Percentiles rank a stretch among this genome's conserved stretches.
Conservation (phyloP, 106 monocot genomes). For the Narthecium ossifragum region DNA sequence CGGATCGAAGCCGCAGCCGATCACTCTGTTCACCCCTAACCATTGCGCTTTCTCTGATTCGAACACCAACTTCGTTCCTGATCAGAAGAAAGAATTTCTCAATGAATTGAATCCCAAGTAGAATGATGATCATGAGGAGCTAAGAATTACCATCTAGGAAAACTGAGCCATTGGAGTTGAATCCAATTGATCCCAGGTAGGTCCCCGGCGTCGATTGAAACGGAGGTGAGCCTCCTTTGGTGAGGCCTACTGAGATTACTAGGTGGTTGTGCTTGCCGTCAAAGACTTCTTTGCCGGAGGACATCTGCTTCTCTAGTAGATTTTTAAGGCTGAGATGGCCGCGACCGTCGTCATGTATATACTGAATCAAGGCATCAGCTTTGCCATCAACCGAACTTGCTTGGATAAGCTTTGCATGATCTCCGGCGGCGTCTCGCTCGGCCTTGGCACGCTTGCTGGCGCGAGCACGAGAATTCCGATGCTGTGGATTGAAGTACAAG, state of each 20-base stretch:
- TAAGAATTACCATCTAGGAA: slow-evolving; percentile 65
- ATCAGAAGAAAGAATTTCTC: neutral
- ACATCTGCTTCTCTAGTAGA: too few species aligned
- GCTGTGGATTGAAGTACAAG: slow-evolving; percentile 31
- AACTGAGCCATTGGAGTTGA: slow-evolving; percentile 66
- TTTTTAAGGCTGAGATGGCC: too few species aligned
- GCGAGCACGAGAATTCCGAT: neutral
- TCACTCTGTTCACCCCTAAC: slow-evolving; percentile 42
- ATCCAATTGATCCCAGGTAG: slow-evolving; percentile 67
- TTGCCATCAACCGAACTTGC: slow-evolving; percentile 1
- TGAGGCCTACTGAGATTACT: slow-evolving; percentile 49
- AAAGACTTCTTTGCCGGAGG: neutral
- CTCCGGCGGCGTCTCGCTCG: neutral
- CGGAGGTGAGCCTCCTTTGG: slow-evolving; percentile 3
- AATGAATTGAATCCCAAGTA: too few species aligned
- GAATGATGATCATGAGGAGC: too few species aligned
- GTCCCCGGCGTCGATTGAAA: slow-evolving; percentile 30
- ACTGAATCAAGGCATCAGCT: neutral
- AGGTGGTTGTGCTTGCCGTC: neutral
- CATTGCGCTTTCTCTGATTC: slow-evolving; percentile 49
- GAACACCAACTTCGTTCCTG: slow-evolving; percentile 54
- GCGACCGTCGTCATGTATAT: neutral
- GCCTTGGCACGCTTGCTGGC: slow-evolving; percentile 5
- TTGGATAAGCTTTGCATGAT: slow-evolving; percentile 30
- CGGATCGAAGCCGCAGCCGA: slow-evolving; percentile 78